Evolutionary conservation across 1,284 basidiomycete species (phyloP), one percentile per base, ranked within the genome.

Genomic region (Rhizoctonia solani): DNA sequence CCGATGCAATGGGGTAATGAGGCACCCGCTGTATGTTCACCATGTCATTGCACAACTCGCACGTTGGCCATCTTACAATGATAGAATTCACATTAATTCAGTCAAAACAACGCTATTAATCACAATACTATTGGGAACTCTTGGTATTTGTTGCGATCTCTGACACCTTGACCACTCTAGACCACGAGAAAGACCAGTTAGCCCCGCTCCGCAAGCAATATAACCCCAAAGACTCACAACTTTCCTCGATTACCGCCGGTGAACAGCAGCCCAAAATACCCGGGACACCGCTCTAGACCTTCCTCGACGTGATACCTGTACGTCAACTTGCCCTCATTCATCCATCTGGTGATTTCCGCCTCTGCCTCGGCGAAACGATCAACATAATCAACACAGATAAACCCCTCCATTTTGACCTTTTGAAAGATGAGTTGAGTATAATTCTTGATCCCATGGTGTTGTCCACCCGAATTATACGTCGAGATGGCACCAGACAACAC

Each of bases 181-280:
- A 0, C 8, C 3, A 21, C 13, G 29, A 8, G 41, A 19, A 14
- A 49, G 42, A 32, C 30, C 4, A 4, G 11, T 19, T 14, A 19
- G 46, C 25, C 21, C n/a, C 8, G 5, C 19, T 11, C 8, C 1
- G 41, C 21, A 5, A 34, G 34, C n/a, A 44, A 49, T 8, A 2
- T 47, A n/a, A 25, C 23, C 4, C 13, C 4, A 14, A 9, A 8
- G 11, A 84, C 90, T 73, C 73, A 89, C 86, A 93, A 77, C 79
- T 95, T 94, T 34, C 93, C 92, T 0, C 82, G 87, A 74, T 94
- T 95, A 29, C 83, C 86, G n/a, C 92, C 92, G 1, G 77, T 83
- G 77, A 87, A 95, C 32, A 95, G 79, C 77, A 91, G 78, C 9
- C 82, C 82, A 66, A 95, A 76, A 3, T 88, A 84, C 13, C 80